Evolutionary conservation across 2,329 filamentous ascomycete genomes (phyloP).

Genomic region (Talaromyces verruculosus): DNA sequence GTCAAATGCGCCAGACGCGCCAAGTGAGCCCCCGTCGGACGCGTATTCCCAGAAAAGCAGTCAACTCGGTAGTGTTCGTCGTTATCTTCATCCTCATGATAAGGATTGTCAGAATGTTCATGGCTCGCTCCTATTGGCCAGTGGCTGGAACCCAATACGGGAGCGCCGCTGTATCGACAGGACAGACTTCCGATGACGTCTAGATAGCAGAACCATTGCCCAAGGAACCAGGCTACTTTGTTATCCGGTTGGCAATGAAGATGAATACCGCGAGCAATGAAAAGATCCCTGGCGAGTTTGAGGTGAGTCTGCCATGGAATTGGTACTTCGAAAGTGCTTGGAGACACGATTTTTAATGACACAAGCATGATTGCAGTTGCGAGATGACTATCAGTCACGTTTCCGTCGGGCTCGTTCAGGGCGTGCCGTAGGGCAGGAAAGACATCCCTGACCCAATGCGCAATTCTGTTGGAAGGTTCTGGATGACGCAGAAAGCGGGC

Average conservation of each 20-base stretch:
- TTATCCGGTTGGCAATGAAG: slow-evolving; percentile 54
- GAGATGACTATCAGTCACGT: slow-evolving; percentile 70
- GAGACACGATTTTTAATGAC: slow-evolving; percentile 79
- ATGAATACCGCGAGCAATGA: slow-evolving; percentile 63
- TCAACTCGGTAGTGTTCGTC: slow-evolving; percentile 69
- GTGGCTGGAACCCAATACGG: slow-evolving; percentile 53
- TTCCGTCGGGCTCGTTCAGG: slow-evolving; percentile 60
- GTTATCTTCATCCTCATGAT: slow-evolving; percentile 52
- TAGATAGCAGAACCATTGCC: slow-evolving; percentile 80
- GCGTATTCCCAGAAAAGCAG: slow-evolving; percentile 78
- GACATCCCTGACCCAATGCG: slow-evolving; percentile 72
- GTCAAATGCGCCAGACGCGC: slow-evolving; percentile 71
- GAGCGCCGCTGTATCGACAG: slow-evolving; percentile 57
- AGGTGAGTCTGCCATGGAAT: slow-evolving; percentile 81
- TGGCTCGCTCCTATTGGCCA: slow-evolving; percentile 34
- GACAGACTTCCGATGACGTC: slow-evolving; percentile 73
- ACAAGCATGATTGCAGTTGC: slow-evolving; percentile 83
- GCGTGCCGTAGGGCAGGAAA: slow-evolving; percentile 67
- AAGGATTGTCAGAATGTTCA: slow-evolving; percentile 22
- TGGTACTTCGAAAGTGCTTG: slow-evolving; percentile 74
- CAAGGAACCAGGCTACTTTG: slow-evolving; percentile 70
- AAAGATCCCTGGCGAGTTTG: slow-evolving; percentile 71
- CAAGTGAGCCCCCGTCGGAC: slow-evolving; percentile 67
- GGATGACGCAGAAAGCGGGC: slow-evolving; percentile 70
- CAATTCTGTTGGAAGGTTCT: slow-evolving; percentile 75